Evolutionary conservation across 345 rosid genomes (phyloP), one percentile per base, ranked within the genome.

Genomic region (Raphanus raphanistrum): DNA sequence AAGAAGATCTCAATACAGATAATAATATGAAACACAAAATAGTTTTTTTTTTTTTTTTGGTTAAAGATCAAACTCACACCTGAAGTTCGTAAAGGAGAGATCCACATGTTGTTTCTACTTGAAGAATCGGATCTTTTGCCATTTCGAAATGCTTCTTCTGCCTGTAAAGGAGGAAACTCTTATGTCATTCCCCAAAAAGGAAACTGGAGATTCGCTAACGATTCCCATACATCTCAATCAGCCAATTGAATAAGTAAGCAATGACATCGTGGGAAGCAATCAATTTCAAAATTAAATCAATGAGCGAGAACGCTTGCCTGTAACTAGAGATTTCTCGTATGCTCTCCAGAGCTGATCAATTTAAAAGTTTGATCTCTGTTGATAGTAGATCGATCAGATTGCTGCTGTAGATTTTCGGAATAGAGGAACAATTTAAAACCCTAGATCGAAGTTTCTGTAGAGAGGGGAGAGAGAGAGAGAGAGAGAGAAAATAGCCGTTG

Each of bases 21-120:
- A 16, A 33, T n/a, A 26, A 69, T 35, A 32, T 17, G 28, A 43
- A 50, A 32, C 29, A 21, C 27, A 17, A 54, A 3, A 45, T 43
- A 8, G 25, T 33, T 12, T 12, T 43, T 4, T 12, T 11, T 43
- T 4, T 43, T 45, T 13, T 45, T 12, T 45, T 28, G 3, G 31
- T 28, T 0, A 45, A 13, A 36, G 1, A n/a, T 7, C 3, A 50
- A 52, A 63, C 41, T 59, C 29, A 35, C 41, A 35, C 99, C 99
- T 93, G 93, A 63, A 93, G 94, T 81, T 95, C 99, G 26, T 79
- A 52, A 15, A 52, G 80, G 68, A 95, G 97, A 13, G 94, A 62
- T 78, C 92, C 93, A 75, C 99, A 93, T 5, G 97, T 88, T 12
- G 94, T 91, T 80, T 89, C 96, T 82, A 85, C 82, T 83, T 52